Base-by-base conservation (phyloP, 805 yeast species). In the Wickerhamiella azyma region DNA sequence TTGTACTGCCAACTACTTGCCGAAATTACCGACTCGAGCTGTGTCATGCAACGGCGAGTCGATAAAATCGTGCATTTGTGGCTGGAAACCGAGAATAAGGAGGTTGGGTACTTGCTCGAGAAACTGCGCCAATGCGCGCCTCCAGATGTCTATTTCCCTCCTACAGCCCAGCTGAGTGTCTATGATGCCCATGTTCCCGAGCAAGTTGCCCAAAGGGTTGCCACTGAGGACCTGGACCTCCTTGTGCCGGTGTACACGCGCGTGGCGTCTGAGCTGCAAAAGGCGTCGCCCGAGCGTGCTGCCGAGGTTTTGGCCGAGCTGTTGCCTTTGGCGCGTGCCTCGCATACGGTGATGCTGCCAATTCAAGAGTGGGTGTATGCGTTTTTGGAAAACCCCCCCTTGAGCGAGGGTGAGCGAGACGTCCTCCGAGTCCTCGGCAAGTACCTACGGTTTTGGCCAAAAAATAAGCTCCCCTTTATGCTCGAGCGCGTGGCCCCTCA, bases 361-460 rank as follows among this genome's bases (percentile, higher is more conserved):
- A 29, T 48, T 8, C 47, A 48, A 33, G 49, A 48, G 32, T 46
- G 35, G 21, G 40, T 29, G 5, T 46, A 45, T 17, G 19, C 3
- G 21, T 39, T 35, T 14, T 19, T 48, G 26, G 11, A 13, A 2
- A 11, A 36, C 9, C 43, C 45, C 43, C 24, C 33, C 10, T 47
- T 47, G 13, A 18, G 3, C 3, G 11, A 17, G 10, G 24, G 40
- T 2, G 36, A 14, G 6, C n/a, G n/a, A n/a, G n/a, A n/a, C n/a
- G 17, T 32, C 1, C 10, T 46, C 13, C 9, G 14, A 14, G 10
- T 30, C 16, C 9, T 48, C 11, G 26, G 21, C 10, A 24, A 26
- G 30, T 26, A 45, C 24, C 16, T 45, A 17, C 21, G 18, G 19
- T 41, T 14, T 13, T 48, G 51, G 51, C 51, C 51, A 11, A 24